Evolutionary conservation across 805 yeast species (phyloP), one percentile per base, ranked within the genome.

Genomic region (Ogataea angusta): DNA sequence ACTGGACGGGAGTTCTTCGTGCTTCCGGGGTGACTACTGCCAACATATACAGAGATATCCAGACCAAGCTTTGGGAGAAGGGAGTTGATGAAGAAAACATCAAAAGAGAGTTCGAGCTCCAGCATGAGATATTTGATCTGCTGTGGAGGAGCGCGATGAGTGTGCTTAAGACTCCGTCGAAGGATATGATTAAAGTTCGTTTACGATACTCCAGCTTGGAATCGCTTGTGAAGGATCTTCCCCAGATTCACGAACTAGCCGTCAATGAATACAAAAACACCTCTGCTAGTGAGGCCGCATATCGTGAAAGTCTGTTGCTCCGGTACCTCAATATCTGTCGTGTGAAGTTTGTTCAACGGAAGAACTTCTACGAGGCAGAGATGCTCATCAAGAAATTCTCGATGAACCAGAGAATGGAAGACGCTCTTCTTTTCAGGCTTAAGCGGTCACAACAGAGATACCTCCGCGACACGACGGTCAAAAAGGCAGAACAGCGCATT

Each of bases 1-100:
- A 56, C 37, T 63, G 67, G 64, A 43, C 45, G 9, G 41, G 52
- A 13, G 46, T 56, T 2, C 42, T 64, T 30, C 48, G 52, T 17
- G 45, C 53, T 29, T 45, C 54, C 2, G 61, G 60, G 10, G 28
- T 57, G n/a, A 40, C 48, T 30, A 38, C 52, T 15, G 38, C 42
- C 16, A 57, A 56, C 16, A 51, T 50, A 19, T 40, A 44, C 13
- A 49, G 52, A 36, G 46, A 51, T 31, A 30, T 53, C 10, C 52
- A 45, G 35, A 46, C 51, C 3, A 47, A 46, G 13, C 26, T 54
- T 13, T 47, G 47, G 45, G 40, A 34, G 22, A 38, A 39, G 15
- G 54, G 53, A 10, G 48, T 39, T 8, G 13, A 18, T 2, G 40
- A 41, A 13, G 37, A 26, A 2, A 21, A 8, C 13, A 46, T 46